phyloP scores from a whole-genome alignment of 108 stramenopile genomes.

The Conticribra guillardii region DNA sequence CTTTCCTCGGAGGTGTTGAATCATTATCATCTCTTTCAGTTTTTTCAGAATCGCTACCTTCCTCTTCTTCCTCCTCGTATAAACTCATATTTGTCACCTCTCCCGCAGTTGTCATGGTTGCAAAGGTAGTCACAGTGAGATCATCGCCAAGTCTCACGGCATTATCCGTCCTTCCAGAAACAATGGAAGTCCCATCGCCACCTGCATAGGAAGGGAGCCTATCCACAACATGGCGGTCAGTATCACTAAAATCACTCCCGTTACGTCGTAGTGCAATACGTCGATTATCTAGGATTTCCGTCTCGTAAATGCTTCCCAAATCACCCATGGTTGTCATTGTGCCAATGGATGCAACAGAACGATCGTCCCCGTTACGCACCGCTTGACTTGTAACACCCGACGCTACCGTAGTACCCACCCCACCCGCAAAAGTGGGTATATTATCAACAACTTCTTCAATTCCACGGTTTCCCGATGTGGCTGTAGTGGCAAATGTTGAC shows the following conservation, averaged over 20 bases:
- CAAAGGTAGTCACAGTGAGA: constrained; percentile 21
- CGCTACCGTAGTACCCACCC: constrained; percentile 32
- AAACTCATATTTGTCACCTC: not conserved
- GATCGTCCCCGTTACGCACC: constrained; percentile 36
- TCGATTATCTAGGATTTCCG: constrained; percentile 9
- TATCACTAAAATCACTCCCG: not conserved
- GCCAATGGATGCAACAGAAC: constrained; percentile 34
- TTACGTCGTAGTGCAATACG: constrained; percentile 1
- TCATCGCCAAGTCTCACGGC: constrained; percentile 26
- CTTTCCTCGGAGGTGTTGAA: not conserved
- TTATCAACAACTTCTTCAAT: constrained; percentile 46
- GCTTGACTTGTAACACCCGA: constrained; percentile 49
- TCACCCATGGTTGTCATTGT: constrained; percentile 48
- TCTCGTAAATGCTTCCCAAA: constrained; percentile 16
- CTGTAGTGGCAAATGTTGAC: constrained; percentile 34
- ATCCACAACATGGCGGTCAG: constrained; percentile 13
- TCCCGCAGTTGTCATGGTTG: constrained; percentile 27
- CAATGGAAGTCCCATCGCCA: constrained; percentile 5
- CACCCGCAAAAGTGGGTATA: constrained; percentile 48
- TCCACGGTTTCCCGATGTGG: constrained; percentile 29
- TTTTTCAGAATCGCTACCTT: not conserved
- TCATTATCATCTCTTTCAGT: not conserved
- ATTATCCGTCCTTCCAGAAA: constrained; percentile 31
- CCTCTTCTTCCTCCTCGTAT: not conserved
- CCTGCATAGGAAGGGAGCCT: constrained; percentile 10